Conservation (phyloP, 2,329 filamentous ascomycete genomes). For the Xylariaceae sp. region DNA sequence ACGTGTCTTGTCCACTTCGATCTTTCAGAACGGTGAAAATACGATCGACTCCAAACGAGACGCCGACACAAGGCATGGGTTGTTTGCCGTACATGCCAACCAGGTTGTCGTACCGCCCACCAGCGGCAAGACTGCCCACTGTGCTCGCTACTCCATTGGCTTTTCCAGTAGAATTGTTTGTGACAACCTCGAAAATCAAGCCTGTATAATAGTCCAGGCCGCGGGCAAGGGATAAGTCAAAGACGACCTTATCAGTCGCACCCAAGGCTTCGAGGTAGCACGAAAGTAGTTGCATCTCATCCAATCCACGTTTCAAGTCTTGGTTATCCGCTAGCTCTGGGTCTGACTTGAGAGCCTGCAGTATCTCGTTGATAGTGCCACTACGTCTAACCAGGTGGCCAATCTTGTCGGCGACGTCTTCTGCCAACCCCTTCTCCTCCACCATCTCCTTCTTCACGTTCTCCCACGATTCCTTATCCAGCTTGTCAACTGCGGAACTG, state of each 20-base stretch:
- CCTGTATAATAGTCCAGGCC: conserved; percentile 77
- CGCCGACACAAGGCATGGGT: conserved; percentile 78
- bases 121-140: conserved; percentile 77
- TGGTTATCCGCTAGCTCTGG: conserved; percentile 66
- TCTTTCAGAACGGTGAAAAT: conserved; percentile 81
- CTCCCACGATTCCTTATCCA: conserved; percentile 77
- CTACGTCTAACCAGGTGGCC: conserved; percentile 74
- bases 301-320: conserved; percentile 70
- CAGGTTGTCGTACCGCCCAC: conserved; percentile 78
- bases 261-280: conserved; percentile 72
- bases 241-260: conserved; percentile 69
- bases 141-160: conserved; percentile 75
- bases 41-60: conserved; percentile 80
- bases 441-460: conserved; percentile 80
- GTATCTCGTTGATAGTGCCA: conserved; percentile 66
- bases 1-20: conserved; percentile 58
- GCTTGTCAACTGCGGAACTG: conserved; percentile 78
- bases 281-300: conserved; percentile 73
- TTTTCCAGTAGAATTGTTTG: conserved; percentile 61
- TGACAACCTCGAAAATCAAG: conserved; percentile 76
- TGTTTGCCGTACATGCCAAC: conserved; percentile 80
- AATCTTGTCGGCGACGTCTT: conserved; percentile 73
- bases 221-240: conserved; percentile 76
- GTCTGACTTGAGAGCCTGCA: conserved; percentile 65
- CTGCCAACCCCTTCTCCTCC: conserved; percentile 74